Conservation (phyloP, 306 rosid genomes). For the Echinosophora koreensis region DNA sequence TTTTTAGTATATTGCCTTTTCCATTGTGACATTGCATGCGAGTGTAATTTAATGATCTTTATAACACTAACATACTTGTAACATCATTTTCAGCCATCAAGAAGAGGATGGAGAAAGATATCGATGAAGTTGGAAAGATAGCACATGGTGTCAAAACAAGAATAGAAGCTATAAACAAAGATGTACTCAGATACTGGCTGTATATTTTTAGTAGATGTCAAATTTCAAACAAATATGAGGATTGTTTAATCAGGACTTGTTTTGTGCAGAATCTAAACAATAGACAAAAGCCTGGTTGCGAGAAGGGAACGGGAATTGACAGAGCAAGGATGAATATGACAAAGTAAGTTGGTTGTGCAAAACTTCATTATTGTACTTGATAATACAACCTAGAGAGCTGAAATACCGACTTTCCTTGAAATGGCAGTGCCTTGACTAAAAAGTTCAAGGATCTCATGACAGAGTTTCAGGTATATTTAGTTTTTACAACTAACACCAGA, state of each 20-base stretch:
- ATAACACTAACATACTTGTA: slow-evolving; percentile 22
- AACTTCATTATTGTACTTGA: slow-evolving; percentile 29
- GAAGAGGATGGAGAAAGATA: slow-evolving; percentile 97
- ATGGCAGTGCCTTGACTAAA: slow-evolving; percentile 80
- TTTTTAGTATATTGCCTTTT: background rate
- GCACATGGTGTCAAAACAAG: slow-evolving; percentile 81
- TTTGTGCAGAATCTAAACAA: slow-evolving; percentile 75
- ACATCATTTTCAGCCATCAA: slow-evolving; percentile 76
- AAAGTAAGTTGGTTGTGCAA: slow-evolving; percentile 61
- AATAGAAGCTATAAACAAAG: slow-evolving; percentile 86
- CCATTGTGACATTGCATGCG: background rate
- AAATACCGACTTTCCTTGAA: slow-evolving; percentile 41
- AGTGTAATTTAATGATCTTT: slow-evolving; percentile 25
- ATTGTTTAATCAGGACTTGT: slow-evolving; percentile 40
- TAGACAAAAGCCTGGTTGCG: slow-evolving; percentile 92
- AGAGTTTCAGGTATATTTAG: slow-evolving; percentile 80
- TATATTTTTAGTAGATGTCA: slow-evolving; percentile 28
- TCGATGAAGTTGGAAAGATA: slow-evolving; percentile 97
- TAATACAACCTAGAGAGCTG: slow-evolving; percentile 34
- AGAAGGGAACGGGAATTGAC: slow-evolving; percentile 92
- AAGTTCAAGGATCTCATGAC: slow-evolving; percentile 89
- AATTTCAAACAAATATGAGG: background rate
- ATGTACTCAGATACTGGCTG: slow-evolving; percentile 58
- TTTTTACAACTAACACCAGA: slow-evolving; percentile 25
- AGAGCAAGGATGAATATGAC: slow-evolving; percentile 96